phyloP scores from a whole-genome alignment of 1,284 basidiomycete species.

The Filobasidium uniguttulatum region DNA sequence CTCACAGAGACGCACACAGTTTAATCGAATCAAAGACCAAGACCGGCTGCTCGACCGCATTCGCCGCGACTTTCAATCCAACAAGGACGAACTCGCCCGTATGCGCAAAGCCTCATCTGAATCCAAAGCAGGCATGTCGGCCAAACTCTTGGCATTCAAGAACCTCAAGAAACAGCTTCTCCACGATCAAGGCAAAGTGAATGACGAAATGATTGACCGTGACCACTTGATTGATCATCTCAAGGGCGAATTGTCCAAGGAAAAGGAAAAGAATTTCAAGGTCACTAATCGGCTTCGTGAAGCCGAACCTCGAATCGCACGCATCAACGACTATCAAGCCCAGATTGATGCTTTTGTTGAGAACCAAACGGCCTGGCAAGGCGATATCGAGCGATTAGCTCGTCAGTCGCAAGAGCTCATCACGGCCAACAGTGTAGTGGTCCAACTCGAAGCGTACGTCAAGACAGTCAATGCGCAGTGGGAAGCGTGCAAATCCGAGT shows the following conservation, averaged over 20 bases:
- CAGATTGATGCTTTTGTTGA: constrained; percentile 12
- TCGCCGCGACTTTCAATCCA: neutral
- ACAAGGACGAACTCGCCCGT: constrained; percentile 1
- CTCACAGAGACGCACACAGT: neutral
- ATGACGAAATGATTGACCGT: neutral
- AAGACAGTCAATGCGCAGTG: too few relatives aligned
- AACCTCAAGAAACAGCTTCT: neutral
- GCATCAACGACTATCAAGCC: constrained; percentile 12
- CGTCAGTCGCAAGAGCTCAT: too few relatives aligned
- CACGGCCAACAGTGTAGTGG: too few relatives aligned
- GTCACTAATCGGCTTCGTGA: constrained; percentile 9
- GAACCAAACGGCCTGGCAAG: constrained; percentile 14
- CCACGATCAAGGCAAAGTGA: neutral
- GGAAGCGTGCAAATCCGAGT: neutral
- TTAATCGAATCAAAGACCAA: constrained; percentile 8
- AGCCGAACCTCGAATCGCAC: constrained; percentile 12
- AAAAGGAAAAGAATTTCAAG: constrained; percentile 14
- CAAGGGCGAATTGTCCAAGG: constrained; percentile 8
- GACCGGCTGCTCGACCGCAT: neutral
- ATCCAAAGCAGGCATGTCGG: neutral
- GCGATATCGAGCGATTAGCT: too few relatives aligned
- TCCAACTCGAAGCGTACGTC: too few relatives aligned
- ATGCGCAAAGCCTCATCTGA: neutral
- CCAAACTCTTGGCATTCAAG: neutral
- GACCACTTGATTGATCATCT: constrained; percentile 6